Evolutionary conservation across 2,329 filamentous ascomycete genomes (phyloP).

Genomic region (Aureobasidium melanogenum): DNA sequence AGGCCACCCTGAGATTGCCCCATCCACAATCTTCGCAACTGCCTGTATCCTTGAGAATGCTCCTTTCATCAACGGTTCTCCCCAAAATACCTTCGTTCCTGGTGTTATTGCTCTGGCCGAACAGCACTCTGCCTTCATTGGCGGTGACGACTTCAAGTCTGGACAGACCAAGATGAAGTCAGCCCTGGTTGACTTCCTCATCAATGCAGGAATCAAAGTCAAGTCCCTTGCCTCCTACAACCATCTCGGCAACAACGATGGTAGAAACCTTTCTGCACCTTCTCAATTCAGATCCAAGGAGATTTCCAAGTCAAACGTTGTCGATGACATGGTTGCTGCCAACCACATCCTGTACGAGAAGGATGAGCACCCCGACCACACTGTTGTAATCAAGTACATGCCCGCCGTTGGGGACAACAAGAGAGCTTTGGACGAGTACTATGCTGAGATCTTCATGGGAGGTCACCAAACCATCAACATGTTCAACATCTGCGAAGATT

Average conservation of each 20-base stretch:
- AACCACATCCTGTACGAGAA: slow-evolving; percentile 84
- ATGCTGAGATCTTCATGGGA: slow-evolving; percentile 97
- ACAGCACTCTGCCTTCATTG: slow-evolving; percentile 80
- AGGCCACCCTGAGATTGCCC: slow-evolving; percentile 85
- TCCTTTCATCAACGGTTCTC: slow-evolving; percentile 98
- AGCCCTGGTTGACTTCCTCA: slow-evolving; percentile 93
- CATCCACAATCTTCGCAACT: slow-evolving; percentile 92
- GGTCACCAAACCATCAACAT: slow-evolving; percentile 97
- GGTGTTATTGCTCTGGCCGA: slow-evolving; percentile 85
- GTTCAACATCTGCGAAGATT: slow-evolving; percentile 99
- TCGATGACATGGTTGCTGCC: slow-evolving; percentile 98
- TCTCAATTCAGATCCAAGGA: slow-evolving; percentile 99
- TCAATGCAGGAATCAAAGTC: slow-evolving; percentile 97
- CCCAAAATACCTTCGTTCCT: slow-evolving; percentile 97
- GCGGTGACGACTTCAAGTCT: slow-evolving; percentile 98
- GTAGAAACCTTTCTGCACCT: slow-evolving; percentile 95
- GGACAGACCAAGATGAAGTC: slow-evolving; percentile 99
- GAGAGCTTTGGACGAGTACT: slow-evolving; percentile 97
- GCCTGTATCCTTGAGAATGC: slow-evolving; percentile 82
- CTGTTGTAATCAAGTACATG: slow-evolving; percentile 99
- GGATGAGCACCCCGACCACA: slow-evolving; percentile 94
- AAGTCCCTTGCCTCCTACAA: slow-evolving; percentile 99
- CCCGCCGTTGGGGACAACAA: slow-evolving; percentile 98
- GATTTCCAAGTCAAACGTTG: slow-evolving; percentile 98
- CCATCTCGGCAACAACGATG: slow-evolving; percentile 98